phyloP scores from a whole-genome alignment of 1,284 basidiomycete genomes.

The Tylopilus sp. region DNA sequence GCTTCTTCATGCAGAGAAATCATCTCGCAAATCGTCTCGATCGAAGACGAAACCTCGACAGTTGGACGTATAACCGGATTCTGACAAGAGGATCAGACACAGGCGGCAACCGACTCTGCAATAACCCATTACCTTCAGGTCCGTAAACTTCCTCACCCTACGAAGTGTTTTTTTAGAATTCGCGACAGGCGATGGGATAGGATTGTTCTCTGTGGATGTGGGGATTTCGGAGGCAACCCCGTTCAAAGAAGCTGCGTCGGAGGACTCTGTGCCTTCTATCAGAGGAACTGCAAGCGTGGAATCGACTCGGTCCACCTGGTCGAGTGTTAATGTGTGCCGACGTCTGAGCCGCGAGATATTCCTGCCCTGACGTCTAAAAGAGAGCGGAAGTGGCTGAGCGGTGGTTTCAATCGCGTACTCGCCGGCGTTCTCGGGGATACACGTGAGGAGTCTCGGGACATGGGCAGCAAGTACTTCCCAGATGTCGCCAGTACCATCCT shows the following conservation, averaged over 20 bases:
- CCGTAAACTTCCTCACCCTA: not conserved
- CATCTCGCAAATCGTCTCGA: not conserved
- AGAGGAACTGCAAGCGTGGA: not conserved
- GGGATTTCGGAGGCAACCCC: too few species aligned
- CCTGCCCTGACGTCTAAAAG: slow-evolving; percentile 3
- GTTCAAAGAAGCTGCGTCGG: not conserved
- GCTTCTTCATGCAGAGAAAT: not conserved
- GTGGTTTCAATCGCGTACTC: not conserved
- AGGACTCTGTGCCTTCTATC: not conserved
- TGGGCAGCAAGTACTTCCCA: slow-evolving; percentile 2
- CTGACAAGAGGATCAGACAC: slow-evolving; percentile 2
- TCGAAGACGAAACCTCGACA: slow-evolving; percentile 2
- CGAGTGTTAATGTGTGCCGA: not conserved
- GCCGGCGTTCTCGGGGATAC: slow-evolving; percentile 8
- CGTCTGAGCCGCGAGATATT: not conserved
- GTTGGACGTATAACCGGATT: not conserved
- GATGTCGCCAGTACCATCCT: not conserved
- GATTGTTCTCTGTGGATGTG: not conserved
- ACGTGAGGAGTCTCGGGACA: slow-evolving; percentile 4
- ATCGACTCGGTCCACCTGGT: not conserved
- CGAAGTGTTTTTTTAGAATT: slow-evolving; percentile 1
- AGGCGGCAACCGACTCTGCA: not conserved
- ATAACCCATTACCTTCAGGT: not conserved
- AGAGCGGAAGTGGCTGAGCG: not conserved
- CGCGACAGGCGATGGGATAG: not conserved